These are phyloP conservation scores for Chloranthus sessilifolius DNA, from an alignment of 164 flowering plant genomes.

Conservation along the genomic window DNA sequence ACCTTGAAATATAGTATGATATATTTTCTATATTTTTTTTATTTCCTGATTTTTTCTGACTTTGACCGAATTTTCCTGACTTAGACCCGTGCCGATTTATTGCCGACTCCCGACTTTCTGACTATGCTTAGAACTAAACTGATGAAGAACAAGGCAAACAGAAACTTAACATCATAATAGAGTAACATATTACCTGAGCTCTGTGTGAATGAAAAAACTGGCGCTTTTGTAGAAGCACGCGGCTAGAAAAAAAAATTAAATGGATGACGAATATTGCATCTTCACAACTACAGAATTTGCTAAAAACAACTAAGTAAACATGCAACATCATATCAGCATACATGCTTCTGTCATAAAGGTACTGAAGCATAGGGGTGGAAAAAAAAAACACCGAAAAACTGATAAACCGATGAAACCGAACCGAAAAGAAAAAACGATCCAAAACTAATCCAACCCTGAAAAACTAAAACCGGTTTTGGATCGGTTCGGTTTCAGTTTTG, in stretches of 20 bases:
- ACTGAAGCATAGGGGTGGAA: not conserved
- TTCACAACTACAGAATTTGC: not conserved
- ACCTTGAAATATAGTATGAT: too few relatives aligned
- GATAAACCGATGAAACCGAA: not conserved
- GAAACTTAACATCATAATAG: too few relatives aligned
- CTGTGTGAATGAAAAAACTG: conserved; percentile 97
- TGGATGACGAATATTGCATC: not conserved
- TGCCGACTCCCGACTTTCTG: too few relatives aligned
- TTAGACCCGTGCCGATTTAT: too few relatives aligned
- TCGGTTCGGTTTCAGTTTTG: too few relatives aligned
- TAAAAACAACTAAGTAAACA: not conserved
- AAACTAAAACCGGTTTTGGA: too few relatives aligned
- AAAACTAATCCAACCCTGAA: not conserved
- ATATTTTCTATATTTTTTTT: too few relatives aligned
- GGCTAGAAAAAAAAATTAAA: conserved; percentile 41
- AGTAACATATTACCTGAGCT: conserved; percentile 75
- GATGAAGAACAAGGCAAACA: too few relatives aligned
- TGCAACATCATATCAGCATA: not conserved
- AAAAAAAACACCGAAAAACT: not conserved
- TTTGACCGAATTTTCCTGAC: too few relatives aligned
- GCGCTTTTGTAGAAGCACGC: conserved; percentile 67
- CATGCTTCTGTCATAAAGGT: not conserved
- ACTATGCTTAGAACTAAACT: too few relatives aligned
- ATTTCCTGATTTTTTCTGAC: too few relatives aligned
- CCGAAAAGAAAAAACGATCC: not conserved